Evolutionary conservation across 352 stramenopile genomes (phyloP), one percentile per base, ranked within the genome.

Genomic region (Phytopythium helicoides): DNA sequence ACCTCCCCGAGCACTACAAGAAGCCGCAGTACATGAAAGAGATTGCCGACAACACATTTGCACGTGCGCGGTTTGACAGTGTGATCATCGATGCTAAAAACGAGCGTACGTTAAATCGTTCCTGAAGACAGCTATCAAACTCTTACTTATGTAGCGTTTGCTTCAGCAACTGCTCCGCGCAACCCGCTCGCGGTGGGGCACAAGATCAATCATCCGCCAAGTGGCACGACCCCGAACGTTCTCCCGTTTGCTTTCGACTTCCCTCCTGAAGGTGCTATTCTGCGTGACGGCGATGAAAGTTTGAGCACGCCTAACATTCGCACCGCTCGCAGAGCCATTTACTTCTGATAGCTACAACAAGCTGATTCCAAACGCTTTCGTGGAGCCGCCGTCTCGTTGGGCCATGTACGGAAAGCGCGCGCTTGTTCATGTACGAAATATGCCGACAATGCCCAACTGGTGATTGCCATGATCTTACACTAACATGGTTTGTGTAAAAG

Each of bases 191-290:
- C 78, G 16, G 68, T 95, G 3, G 85, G 73, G 21, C 85, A 95
- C 64, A 93, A 91, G 62, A 92, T 95, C 58, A 95, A 95, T 56
- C 85, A 95, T 25, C 85, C 85, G 38, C 82, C 85, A 0, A 65
- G 56, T 6, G 81, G 77, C 44, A 76, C 68, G 6, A 58, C 68
- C 26, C 85, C 85, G 10, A 95, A 95, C 22, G 82, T 93, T 3
- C 71, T 95, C 49, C 81, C 81, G 8, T 90, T 95, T 35, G 67
- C 73, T 1, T 95, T 89, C 57, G 81, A 95, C 21, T 95, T 93
- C 47, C 83, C 85, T 11, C 71, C 68, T 1, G 67, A 84, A 74
- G 77, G 80, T 89, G 52, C 28, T 9, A 21, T n/a, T 47, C 35
- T 19, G 21, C 18, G 2, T 8, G 16, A n/a, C 15, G 6, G 41